These are phyloP conservation scores for Conticribra weissflogii DNA, from an alignment of 108 stramenopile genomes.

Conservation along the genomic window DNA sequence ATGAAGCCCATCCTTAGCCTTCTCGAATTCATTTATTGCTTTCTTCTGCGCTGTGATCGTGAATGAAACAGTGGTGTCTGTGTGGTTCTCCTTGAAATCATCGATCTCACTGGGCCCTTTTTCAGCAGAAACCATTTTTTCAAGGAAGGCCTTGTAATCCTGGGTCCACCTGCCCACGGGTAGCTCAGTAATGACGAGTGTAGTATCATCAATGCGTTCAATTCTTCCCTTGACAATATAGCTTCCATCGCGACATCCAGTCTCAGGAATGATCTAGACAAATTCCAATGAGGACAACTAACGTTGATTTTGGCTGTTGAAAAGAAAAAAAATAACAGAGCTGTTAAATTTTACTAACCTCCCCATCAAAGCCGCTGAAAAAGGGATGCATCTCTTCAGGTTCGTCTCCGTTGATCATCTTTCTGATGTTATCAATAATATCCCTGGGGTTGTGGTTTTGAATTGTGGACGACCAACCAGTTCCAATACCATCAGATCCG, in stretches of 20 bases:
- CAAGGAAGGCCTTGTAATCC: slow-evolving; percentile 93
- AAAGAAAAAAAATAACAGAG: neutral
- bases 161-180: slow-evolving; percentile 98
- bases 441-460: slow-evolving; percentile 88
- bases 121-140: slow-evolving; percentile 64
- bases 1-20: slow-evolving; percentile 77
- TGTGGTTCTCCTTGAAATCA: slow-evolving; percentile 98
- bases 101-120: slow-evolving; percentile 74
- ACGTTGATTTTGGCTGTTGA: too few relatives aligned
- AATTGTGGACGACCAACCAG: slow-evolving; percentile 92
- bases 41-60: slow-evolving; percentile 82
- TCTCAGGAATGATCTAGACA: slow-evolving; percentile 49
- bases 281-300: neutral
- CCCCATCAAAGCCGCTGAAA: slow-evolving; percentile 89
- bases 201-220: slow-evolving; percentile 80
- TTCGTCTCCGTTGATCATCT: slow-evolving; percentile 78
- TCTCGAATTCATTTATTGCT: slow-evolving; percentile 84
- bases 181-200: slow-evolving; percentile 92
- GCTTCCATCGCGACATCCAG: slow-evolving; percentile 54
- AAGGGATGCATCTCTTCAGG: slow-evolving; percentile 71
- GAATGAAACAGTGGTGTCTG: slow-evolving; percentile 96
- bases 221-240: slow-evolving; percentile 76
- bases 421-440: slow-evolving; percentile 88
- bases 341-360: slow-evolving; percentile 50
- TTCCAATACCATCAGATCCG: slow-evolving; percentile 97